phyloP scores from a whole-genome alignment of 2,329 filamentous ascomycete genomes.

The Chrysosporium keratinophilum region DNA sequence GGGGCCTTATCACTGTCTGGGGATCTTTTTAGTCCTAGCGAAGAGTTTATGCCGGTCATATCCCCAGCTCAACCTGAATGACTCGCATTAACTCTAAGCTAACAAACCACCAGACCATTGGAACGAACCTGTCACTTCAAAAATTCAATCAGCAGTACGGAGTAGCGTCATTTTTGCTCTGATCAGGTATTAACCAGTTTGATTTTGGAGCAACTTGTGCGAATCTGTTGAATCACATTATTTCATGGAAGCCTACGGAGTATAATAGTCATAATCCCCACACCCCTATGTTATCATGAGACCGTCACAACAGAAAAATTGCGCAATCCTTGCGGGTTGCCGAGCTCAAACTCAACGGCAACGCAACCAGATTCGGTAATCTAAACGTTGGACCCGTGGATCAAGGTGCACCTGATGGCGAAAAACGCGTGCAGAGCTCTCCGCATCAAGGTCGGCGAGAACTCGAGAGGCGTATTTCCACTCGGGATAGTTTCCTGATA shows the following conservation, averaged over 20 bases:
- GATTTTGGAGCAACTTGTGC: neutral
- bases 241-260: neutral
- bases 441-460: neutral
- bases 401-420: neutral
- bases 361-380: neutral
- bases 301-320: neutral
- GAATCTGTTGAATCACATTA: neutral
- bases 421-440: neutral
- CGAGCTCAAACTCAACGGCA: no score
- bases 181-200: no score
- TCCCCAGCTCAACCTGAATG: neutral
- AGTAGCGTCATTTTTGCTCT: no score
- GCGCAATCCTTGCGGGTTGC: neutral
- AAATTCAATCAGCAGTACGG: neutral
- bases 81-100: neutral
- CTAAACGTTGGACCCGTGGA: neutral
- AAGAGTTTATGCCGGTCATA: neutral
- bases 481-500: neutral
- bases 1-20: neutral
- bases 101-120: no score
- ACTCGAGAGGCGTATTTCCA: neutral
- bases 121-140: neutral
- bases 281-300: neutral
- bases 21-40: neutral
- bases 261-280: no score